Percentiles rank a stretch among this genome's conserved stretches.
Evolutionary conservation across 495 filamentous ascomycete species (phyloP).

Genomic region (Physcia stellaris): DNA sequence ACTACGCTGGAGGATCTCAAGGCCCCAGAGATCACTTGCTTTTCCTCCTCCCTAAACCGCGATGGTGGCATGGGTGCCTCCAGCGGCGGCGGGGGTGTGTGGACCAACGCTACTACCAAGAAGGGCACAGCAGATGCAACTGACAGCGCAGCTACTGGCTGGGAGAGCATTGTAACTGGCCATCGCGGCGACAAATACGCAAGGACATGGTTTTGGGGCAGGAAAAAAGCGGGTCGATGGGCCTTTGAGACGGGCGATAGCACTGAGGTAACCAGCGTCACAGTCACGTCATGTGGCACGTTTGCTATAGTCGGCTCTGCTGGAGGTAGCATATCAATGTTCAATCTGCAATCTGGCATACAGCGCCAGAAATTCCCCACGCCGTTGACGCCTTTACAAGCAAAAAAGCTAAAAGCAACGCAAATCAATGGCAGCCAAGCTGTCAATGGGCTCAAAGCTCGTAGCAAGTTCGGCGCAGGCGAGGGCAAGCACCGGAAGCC

Average conservation of each 20-base stretch:
- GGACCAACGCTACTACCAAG: slow-evolving; percentile 54
- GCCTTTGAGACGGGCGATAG: slow-evolving; percentile 77
- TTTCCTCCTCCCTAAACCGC: slow-evolving; percentile 80
- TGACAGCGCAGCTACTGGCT: slow-evolving; percentile 62
- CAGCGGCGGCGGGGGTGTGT: slow-evolving; percentile 53
- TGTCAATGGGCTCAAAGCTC: no score
- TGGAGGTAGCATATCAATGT: slow-evolving; percentile 76
- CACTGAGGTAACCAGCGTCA: slow-evolving; percentile 68
- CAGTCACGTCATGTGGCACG: slow-evolving; percentile 79
- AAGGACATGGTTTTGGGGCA: slow-evolving; percentile 95
- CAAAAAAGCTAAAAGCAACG: slow-evolving; percentile 44
- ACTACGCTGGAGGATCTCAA: slow-evolving; percentile 62
- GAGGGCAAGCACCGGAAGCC: slow-evolving; percentile 60
- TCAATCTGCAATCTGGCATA: slow-evolving; percentile 86
- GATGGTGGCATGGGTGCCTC: slow-evolving; percentile 82
- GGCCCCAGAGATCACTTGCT: slow-evolving; percentile 75
- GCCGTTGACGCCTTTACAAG: slow-evolving; percentile 47
- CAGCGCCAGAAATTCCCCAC: slow-evolving; percentile 78
- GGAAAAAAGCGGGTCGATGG: slow-evolving; percentile 86
- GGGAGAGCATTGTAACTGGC: slow-evolving; percentile 95
- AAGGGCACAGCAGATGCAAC: slow-evolving; percentile 37
- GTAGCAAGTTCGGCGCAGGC: slow-evolving; percentile 23
- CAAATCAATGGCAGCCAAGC: slow-evolving; percentile 23
- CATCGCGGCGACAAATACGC: slow-evolving; percentile 75
- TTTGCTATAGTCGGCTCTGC: slow-evolving; percentile 86